phyloP scores from a whole-genome alignment of 192 early-diverging fungal species.

The Chytriomyces hyalinus region DNA sequence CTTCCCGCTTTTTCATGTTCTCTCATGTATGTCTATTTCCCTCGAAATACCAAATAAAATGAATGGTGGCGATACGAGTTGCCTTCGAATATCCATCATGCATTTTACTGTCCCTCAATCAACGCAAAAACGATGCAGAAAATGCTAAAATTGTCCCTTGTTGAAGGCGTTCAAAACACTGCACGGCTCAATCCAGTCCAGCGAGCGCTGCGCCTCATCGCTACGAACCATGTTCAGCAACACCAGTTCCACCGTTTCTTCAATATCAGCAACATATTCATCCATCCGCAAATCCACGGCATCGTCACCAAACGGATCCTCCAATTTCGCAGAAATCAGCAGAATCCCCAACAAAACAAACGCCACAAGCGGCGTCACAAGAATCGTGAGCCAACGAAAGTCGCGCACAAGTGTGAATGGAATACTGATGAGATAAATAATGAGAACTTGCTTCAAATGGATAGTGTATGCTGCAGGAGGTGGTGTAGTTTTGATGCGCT shows the following conservation, averaged over 20 bases:
- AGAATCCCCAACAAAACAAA: slow-evolving; percentile 82
- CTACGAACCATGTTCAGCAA: neutral
- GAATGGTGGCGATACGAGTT: too few species aligned
- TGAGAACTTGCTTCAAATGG: slow-evolving; percentile 79
- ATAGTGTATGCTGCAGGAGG: slow-evolving; percentile 74
- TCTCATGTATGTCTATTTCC: too few species aligned
- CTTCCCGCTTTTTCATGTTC: too few species aligned
- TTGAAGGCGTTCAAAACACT: too few species aligned
- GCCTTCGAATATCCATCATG: too few species aligned
- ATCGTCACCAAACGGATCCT: slow-evolving; percentile 78
- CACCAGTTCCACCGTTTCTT: neutral
- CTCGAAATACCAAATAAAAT: too few species aligned
- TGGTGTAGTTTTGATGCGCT: slow-evolving; percentile 12
- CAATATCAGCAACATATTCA: neutral
- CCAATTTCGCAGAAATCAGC: slow-evolving; percentile 82
- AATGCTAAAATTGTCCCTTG: too few species aligned
- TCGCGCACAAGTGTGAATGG: slow-evolving; percentile 78
- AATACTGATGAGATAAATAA: slow-evolving; percentile 73
- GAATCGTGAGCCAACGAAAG: slow-evolving; percentile 61
- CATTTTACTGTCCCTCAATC: too few species aligned
- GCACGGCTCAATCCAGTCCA: too few species aligned
- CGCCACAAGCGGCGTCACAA: slow-evolving; percentile 67
- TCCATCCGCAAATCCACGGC: neutral
- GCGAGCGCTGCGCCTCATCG: too few species aligned
- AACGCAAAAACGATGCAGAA: too few species aligned